Base-by-base conservation (phyloP, 2,329 filamentous ascomycete species). In the Aspergillus flavus region DNA sequence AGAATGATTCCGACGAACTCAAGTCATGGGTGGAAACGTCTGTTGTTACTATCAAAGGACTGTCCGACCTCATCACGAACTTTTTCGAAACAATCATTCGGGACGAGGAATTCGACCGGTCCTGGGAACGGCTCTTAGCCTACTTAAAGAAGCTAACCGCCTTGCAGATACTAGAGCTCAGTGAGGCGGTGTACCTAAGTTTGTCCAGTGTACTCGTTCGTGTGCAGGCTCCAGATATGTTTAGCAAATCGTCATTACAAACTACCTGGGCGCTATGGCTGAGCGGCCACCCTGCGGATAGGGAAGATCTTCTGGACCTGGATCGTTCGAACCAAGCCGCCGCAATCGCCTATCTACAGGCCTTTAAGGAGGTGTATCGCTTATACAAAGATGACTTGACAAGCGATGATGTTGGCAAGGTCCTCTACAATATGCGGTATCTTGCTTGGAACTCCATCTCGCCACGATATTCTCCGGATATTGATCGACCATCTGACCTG, bases 271-370 rank as follows among this genome's bases (percentile, higher is more conserved):
- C 83, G 34, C 76, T 93, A 5, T 94, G 91, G 91, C 86, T 86
- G 19, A 82, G 86, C 45, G 86, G 86, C 1, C 82, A 91, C n/a
- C 89, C 89, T 0, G 78, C 83, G 3, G 77, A 81, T 1, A 79
- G 79, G 36, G 69, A 79, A 39, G 73, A 77, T 14, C 72, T 78
- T 21, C 72, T 80, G 16, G 80, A 84, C 45, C 73, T 80, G 57
- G 77, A 81, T 0, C 79, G 79, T 2, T 86, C 91, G 65, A 96
- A 95, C 68, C 92, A 97, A 73, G 89, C 89, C 61, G 93, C 92
- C 12, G 85, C 94, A n/a, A 81, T 92, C 34, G 91, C 93, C n/a
- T 97, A 97, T 79, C 86, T 95, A 1, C 85, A 89, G 26, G 85
- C 91, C 1, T 86, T 95, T 46, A 83, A 88, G 61, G 89, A 95